Base-by-base conservation (phyloP, 208 protist genomes). In the Leishmania braziliensis region DNA sequence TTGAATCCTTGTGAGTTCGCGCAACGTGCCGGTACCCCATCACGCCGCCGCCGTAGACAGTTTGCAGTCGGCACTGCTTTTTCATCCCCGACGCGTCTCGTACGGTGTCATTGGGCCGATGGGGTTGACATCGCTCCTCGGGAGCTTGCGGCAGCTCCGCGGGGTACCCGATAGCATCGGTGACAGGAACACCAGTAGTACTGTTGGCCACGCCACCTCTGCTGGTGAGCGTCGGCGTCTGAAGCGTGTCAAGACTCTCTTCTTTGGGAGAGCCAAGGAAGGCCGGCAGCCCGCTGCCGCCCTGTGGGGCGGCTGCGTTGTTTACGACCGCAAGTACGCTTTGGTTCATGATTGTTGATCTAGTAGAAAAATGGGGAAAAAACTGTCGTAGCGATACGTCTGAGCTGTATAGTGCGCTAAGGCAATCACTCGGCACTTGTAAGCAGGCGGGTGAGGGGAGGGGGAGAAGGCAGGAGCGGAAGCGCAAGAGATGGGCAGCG, bases 41-140 rank as follows among this genome's bases (percentile, higher is more conserved):
- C 36, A 23, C 48, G 66, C 39, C 68, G 9, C 33, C 46, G n/a
- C 36, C 66, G 29, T 75, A 68, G 10, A 77, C 3, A 46, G 56
- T 69, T 36, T 75, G 69, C 56, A 84, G 48, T 10, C 50, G 68
- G 33, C 70, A 63, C 76, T 76, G 76, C 70, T 77, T 60, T 58
- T 73, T 48, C 0, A 12, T 29, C 48, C 54, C n/a, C 39, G 63
- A 33, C 16, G 48, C 75, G 0, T 50, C 62, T 20, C 66, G 62
- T 8, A 79, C 2, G 14, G 65, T 74, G 23, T 33, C 74, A 33
- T 75, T 78, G 50, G 48, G 65, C 54, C 10, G 60, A 33, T 62
- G 18, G 1, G 66, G 80, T 33, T 83, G 80, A 9, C 68, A 63
- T 12, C 46, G 39, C 0, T 54, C 48, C 51, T 83, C 33, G 4